These are phyloP conservation scores for Paecilomyces dactylethromorphus DNA, from an alignment of 2,329 filamentous ascomycete species.

Conservation along the genomic window DNA sequence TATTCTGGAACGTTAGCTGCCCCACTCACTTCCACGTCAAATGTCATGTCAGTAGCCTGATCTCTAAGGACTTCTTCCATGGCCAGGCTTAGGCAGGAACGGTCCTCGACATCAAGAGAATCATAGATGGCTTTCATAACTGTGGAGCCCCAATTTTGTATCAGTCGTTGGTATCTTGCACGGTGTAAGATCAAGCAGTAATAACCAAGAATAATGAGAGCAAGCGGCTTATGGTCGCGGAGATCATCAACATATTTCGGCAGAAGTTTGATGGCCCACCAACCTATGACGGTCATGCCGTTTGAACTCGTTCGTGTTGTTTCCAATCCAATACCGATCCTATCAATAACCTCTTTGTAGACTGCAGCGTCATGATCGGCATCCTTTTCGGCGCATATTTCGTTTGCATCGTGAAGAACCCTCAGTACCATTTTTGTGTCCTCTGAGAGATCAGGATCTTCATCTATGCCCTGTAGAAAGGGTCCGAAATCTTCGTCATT, in stretches of 20 bases:
- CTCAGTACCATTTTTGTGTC: constrained; percentile 13
- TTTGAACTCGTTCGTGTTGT: constrained; percentile 39
- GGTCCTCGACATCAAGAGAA: constrained; percentile 24
- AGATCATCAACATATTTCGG: constrained; percentile 29
- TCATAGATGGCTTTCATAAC: constrained; percentile 57
- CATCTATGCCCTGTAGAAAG: constrained; percentile 19
- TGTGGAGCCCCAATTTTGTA: constrained; percentile 58
- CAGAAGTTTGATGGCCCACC: constrained; percentile 31
- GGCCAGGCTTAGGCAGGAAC: constrained; percentile 20
- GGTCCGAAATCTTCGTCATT: constrained; percentile 18
- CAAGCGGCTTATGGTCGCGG: constrained; percentile 29
- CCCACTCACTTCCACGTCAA: not conserved
- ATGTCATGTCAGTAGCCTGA: constrained; percentile 10
- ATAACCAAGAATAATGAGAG: constrained; percentile 56
- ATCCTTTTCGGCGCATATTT: constrained; percentile 12
- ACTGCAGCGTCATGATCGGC: constrained; percentile 16
- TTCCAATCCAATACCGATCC: constrained; percentile 19
- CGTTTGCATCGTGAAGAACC: constrained; percentile 20
- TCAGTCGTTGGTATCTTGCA: constrained; percentile 58
- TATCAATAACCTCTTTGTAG: constrained; percentile 19
- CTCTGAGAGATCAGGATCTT: constrained; percentile 13
- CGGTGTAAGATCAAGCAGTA: constrained; percentile 54
- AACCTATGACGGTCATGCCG: constrained; percentile 39
- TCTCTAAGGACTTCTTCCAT: constrained; percentile 24
- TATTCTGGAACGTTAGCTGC: not conserved